These are phyloP conservation scores for Myrica gale DNA, from an alignment of 306 rosid species.

Conservation along the genomic window DNA sequence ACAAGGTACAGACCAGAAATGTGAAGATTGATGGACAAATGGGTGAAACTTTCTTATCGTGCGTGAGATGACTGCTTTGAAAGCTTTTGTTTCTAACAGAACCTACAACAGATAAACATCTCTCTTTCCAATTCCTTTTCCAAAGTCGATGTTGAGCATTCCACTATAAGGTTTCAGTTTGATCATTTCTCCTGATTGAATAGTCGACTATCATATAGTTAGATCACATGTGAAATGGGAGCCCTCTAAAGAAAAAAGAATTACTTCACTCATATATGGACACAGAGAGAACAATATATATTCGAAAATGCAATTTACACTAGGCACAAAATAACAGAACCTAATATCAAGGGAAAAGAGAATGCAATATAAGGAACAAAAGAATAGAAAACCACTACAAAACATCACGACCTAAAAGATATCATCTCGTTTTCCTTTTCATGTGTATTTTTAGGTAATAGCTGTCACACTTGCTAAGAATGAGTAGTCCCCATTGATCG, in stretches of 20 bases:
- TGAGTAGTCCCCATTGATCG: too few relatives aligned
- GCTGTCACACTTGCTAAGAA: too few relatives aligned
- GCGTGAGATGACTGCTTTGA: constrained; percentile 17
- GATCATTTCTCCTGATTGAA: constrained; percentile 74
- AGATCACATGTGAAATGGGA: constrained; percentile 37
- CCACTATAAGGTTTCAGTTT: constrained; percentile 93
- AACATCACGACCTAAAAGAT: too few relatives aligned
- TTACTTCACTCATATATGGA: constrained; percentile 1
- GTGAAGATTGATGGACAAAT: background rate
- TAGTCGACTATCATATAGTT: constrained; percentile 43
- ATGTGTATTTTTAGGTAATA: too few relatives aligned
- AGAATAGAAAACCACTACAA: too few relatives aligned
- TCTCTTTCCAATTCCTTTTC: constrained; percentile 90
- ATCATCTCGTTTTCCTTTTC: too few relatives aligned
- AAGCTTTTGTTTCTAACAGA: constrained; percentile 16
- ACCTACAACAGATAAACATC: constrained; percentile 94
- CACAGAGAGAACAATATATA: too few relatives aligned
- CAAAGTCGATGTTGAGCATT: constrained; percentile 90
- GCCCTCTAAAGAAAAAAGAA: constrained; percentile 29
- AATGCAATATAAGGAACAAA: too few relatives aligned
- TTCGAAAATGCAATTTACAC: too few relatives aligned
- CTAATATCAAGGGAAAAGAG: too few relatives aligned
- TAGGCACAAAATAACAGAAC: too few relatives aligned
- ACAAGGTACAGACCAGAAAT: background rate
- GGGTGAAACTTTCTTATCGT: background rate